Conservation (phyloP, 208 protist species). For the Acanthamoeba divionensis region DNA sequence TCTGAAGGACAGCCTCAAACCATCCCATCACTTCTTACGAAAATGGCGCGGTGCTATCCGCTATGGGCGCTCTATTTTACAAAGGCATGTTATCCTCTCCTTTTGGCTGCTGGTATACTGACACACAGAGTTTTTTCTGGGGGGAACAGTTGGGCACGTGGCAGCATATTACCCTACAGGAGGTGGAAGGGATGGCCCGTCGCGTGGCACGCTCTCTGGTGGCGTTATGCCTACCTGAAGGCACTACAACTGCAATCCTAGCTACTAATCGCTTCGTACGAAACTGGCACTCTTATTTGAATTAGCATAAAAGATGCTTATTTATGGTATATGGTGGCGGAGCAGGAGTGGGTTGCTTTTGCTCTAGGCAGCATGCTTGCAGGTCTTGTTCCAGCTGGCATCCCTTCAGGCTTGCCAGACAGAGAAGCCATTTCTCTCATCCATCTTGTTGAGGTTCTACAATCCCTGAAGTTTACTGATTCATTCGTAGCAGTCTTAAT, state of each 20-base stretch:
- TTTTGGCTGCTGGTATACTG: too few relatives aligned
- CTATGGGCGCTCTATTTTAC: neutral
- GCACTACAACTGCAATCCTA: neutral
- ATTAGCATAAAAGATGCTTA: neutral
- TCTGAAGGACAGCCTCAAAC: neutral
- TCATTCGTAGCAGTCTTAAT: neutral
- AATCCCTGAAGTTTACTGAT: neutral
- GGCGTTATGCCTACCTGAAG: neutral
- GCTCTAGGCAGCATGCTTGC: neutral
- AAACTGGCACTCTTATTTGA: neutral
- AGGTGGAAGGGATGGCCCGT: neutral
- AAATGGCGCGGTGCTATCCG: neutral
- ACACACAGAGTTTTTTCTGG: too few relatives aligned
- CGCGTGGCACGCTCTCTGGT: neutral
- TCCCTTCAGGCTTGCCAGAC: neutral
- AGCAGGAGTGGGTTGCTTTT: neutral
- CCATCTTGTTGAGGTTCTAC: neutral
- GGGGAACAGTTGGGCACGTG: too few relatives aligned
- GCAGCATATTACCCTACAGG: neutral
- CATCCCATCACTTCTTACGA: neutral
- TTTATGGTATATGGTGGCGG: neutral
- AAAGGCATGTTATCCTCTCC: neutral
- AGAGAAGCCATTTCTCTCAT: neutral
- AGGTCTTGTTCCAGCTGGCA: neutral
- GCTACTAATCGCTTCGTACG: neutral